Conservation (phyloP, 768 basidiomycete genomes). For the Dioszegia crocea region DNA sequence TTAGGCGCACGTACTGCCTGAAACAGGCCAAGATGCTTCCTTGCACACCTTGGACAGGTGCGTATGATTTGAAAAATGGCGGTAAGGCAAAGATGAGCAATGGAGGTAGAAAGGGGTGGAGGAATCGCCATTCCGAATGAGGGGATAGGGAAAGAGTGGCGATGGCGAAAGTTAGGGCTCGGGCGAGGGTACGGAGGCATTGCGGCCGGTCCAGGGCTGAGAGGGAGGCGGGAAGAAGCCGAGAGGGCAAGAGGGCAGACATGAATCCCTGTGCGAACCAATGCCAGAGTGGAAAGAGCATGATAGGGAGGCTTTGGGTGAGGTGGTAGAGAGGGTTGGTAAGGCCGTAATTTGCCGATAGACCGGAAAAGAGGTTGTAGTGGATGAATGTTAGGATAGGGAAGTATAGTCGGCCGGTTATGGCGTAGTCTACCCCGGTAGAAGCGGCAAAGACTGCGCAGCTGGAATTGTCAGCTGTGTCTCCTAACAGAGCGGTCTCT, state of each 20-base stretch:
- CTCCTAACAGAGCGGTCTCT: not conserved
- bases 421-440: constrained; percentile 58
- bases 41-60: constrained; percentile 16
- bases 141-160: constrained; percentile 70
- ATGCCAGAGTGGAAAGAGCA: constrained; percentile 66
- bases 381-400: constrained; percentile 77
- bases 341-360: constrained; percentile 88
- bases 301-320: constrained; percentile 75
- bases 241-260: constrained; percentile 15
- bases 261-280: constrained; percentile 48
- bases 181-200: constrained; percentile 51
- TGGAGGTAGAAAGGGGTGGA: constrained; percentile 83
- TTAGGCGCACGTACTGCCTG: constrained; percentile 31
- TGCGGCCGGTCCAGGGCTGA: constrained; percentile 22
- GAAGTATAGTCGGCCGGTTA: constrained; percentile 57
- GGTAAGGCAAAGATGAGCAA: constrained; percentile 74
- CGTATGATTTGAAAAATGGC: constrained; percentile 59
- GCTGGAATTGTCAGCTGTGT: constrained; percentile 13
- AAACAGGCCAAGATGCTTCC: constrained; percentile 8
- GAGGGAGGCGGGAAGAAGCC: constrained; percentile 7
- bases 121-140: constrained; percentile 97
- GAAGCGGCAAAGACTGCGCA: constrained; percentile 29
- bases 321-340: constrained; percentile 87
- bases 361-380: constrained; percentile 69
- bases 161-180: constrained; percentile 61